Evolutionary conservation across 2,329 filamentous ascomycete genomes (phyloP).

Genomic region (Calonectria pseudoturangicola): DNA sequence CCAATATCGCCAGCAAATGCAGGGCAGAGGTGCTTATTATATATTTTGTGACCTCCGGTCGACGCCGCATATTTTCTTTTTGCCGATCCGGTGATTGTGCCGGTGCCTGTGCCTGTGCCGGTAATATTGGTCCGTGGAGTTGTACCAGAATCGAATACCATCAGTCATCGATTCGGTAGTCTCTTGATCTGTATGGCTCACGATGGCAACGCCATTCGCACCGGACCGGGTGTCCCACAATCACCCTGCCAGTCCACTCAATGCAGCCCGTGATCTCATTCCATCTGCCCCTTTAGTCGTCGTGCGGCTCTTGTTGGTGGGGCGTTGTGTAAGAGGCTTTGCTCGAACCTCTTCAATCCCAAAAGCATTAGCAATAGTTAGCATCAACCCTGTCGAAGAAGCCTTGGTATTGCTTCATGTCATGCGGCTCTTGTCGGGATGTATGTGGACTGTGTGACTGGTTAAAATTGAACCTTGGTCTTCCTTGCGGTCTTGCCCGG

Average conservation of each 20-base stretch:
- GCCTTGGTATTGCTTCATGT: slow-evolving; percentile 33
- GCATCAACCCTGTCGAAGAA: slow-evolving; percentile 40
- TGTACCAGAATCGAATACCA: slow-evolving; percentile 35
- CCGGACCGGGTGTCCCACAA: slow-evolving; percentile 38
- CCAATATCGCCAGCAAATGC: slow-evolving; percentile 12
- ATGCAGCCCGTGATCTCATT: slow-evolving; percentile 33
- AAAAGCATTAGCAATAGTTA: slow-evolving; percentile 53
- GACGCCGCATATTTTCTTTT: slow-evolving; percentile 28
- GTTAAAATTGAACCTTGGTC: slow-evolving; percentile 7
- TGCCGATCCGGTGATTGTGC: not conserved
- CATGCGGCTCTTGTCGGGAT: slow-evolving; percentile 30
- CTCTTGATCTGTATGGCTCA: slow-evolving; percentile 38
- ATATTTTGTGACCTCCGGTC: slow-evolving; percentile 25
- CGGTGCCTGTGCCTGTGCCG: not conserved
- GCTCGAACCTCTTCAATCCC: slow-evolving; percentile 41
- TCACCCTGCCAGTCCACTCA: slow-evolving; percentile 45
- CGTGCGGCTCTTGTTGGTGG: slow-evolving; percentile 46
- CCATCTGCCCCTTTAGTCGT: slow-evolving; percentile 46
- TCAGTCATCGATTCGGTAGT: slow-evolving; percentile 38
- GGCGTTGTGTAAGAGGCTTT: slow-evolving; percentile 48
- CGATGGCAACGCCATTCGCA: slow-evolving; percentile 33
- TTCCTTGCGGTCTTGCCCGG: not conserved
- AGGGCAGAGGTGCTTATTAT: slow-evolving; percentile 31
- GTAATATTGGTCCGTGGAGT: slow-evolving; percentile 35
- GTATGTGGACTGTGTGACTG: slow-evolving; percentile 2